Conservation (phyloP, 2,329 filamentous ascomycete species). For the Magnaporthiopsis incrustans region DNA sequence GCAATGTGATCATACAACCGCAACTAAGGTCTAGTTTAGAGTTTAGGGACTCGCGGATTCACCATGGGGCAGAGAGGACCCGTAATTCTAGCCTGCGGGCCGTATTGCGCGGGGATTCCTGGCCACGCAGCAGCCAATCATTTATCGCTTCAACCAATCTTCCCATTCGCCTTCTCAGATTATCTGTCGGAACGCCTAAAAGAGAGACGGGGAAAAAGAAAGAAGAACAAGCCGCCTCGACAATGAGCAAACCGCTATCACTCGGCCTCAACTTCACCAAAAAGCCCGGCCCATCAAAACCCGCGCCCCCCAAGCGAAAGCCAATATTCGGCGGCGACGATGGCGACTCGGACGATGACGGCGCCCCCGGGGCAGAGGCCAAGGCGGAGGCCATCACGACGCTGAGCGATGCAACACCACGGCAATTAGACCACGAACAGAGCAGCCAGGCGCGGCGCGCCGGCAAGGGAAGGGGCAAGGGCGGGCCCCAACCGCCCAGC, state of each 20-base stretch:
- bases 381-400: slow-evolving; percentile 52
- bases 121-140: too few relatives aligned
- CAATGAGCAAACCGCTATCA: slow-evolving; percentile 10
- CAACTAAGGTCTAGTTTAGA: too few relatives aligned
- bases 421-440: slow-evolving; percentile 10
- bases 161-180: too few relatives aligned
- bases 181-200: not conserved
- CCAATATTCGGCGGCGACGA: slow-evolving; percentile 51
- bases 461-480: not conserved
- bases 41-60: too few relatives aligned
- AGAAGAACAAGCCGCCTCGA: not conserved
- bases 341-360: slow-evolving; percentile 42
- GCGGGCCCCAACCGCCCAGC: slow-evolving; percentile 20
- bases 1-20: too few relatives aligned
- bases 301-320: slow-evolving; percentile 37
- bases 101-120: too few relatives aligned
- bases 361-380: slow-evolving; percentile 32
- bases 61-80: too few relatives aligned
- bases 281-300: slow-evolving; percentile 49
- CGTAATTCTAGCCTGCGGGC: too few relatives aligned
- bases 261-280: slow-evolving; percentile 18
- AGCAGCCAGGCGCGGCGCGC: slow-evolving; percentile 4
- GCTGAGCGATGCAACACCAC: slow-evolving; percentile 40
- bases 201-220: not conserved
- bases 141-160: too few relatives aligned